phyloP scores from a whole-genome alignment of 2,329 filamentous ascomycete genomes.

The Colletotrichum sublineola region DNA sequence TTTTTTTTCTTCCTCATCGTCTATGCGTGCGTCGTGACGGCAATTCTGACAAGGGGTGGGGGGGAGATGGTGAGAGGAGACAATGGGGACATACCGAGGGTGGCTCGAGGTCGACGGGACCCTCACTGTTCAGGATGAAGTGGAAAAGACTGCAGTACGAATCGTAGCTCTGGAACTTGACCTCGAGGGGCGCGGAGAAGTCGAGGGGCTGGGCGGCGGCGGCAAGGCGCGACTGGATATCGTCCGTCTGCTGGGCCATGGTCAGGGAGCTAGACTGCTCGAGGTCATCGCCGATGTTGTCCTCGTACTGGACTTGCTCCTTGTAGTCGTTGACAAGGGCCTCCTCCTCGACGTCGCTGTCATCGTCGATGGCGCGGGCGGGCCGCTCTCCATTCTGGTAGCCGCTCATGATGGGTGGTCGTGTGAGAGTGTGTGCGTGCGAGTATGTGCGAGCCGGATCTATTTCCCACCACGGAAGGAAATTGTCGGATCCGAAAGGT shows the following conservation, averaged over 20 bases:
- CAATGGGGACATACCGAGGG: slow-evolving; percentile 80
- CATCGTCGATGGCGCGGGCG: slow-evolving; percentile 74
- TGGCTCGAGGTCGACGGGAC: slow-evolving; percentile 96
- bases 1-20: background rate
- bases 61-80: slow-evolving; percentile 45
- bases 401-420: slow-evolving; percentile 65
- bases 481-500: slow-evolving; percentile 10
- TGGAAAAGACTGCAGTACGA: slow-evolving; percentile 99
- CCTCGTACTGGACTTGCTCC: slow-evolving; percentile 95
- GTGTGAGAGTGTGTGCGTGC: background rate
- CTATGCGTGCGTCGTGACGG: background rate
- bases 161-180: slow-evolving; percentile 99
- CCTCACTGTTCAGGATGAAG: slow-evolving; percentile 98
- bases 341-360: slow-evolving; percentile 97
- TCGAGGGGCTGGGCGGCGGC: slow-evolving; percentile 95
- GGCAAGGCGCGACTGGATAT: slow-evolving; percentile 91
- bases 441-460: background rate
- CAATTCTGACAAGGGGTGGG: no score
- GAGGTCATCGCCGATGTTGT: slow-evolving; percentile 81
- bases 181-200: slow-evolving; percentile 94
- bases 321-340: slow-evolving; percentile 95
- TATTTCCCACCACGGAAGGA: slow-evolving; percentile 9
- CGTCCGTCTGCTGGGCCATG: slow-evolving; percentile 82
- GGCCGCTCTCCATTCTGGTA: slow-evolving; percentile 73
- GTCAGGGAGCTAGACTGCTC: slow-evolving; percentile 79